Evolutionary conservation across 2,329 filamentous ascomycete genomes (phyloP).

Genomic region (Pseudogymnoascus sp.): DNA sequence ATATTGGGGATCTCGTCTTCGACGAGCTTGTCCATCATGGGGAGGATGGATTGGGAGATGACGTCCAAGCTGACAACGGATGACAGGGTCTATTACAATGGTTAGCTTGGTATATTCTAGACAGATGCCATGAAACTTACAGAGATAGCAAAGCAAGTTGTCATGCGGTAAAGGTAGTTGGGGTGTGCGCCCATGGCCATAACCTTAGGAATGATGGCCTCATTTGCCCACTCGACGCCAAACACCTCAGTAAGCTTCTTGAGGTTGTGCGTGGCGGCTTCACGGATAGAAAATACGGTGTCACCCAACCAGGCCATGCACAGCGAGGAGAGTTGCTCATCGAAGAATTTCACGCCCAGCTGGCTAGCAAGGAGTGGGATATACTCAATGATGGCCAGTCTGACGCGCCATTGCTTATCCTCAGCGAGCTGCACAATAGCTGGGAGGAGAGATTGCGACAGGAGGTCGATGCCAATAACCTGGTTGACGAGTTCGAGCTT

Average conservation of each 20-base stretch:
- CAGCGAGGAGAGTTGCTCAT: conserved; percentile 88
- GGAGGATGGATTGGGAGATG: conserved; percentile 86
- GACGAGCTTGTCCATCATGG: conserved; percentile 92
- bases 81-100: conserved; percentile 67
- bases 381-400: conserved; percentile 97
- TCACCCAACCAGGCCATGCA: conserved; percentile 99
- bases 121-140: conserved; percentile 50
- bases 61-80: conserved; percentile 90
- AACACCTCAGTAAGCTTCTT: conserved; percentile 99
- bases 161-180: conserved; percentile 99
- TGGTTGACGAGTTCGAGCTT: conserved; percentile 98
- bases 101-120: conserved; percentile 14
- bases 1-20: conserved; percentile 97
- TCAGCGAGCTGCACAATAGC: conserved; percentile 96
- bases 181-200: conserved; percentile 97
- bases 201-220: conserved; percentile 96
- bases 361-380: conserved; percentile 94
- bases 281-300: conserved; percentile 96
- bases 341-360: conserved; percentile 94
- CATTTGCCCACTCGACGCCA: conserved; percentile 93
- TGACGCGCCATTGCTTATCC: conserved; percentile 98
- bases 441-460: conserved; percentile 92
- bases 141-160: conserved; percentile 97
- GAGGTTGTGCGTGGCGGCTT: conserved; percentile 93
- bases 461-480: conserved; percentile 94